Base-by-base conservation (phyloP, 2,329 filamentous ascomycete species). In the Penicillium sp. region DNA sequence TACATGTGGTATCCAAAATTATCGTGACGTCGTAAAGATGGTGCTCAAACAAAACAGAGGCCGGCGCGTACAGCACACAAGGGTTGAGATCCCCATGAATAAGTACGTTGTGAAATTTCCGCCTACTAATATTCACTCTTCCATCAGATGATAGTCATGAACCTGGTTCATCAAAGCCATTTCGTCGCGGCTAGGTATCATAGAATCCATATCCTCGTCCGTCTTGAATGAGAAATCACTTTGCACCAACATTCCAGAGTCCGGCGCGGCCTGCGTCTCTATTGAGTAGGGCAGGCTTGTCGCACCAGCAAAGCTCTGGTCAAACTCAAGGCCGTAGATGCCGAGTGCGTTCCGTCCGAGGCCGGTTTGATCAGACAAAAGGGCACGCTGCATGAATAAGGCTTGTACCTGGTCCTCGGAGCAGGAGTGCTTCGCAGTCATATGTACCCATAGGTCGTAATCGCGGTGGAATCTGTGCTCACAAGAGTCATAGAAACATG, bases 401-500 rank as follows among this genome's bases (percentile, higher is more conserved):
- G 72, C 69, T 27, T 77, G 75, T 16, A 77, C 74, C 46, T 78
- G 74, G 35, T 77, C 75, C 54, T 77, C 75, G 3, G 69, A 66
- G 50, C 69, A 73, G 13, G 64, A 63, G 46, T 82, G 79, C 36
- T 77, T 77, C 54, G 77, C 75, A 58, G 75, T 79, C 74, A 85
- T 77, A 66, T 89, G 86, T 6, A 81, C 73, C 63, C 82, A 81
- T 4, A 87, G 76, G 67, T 88, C 84, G 61, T 84, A 83, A 39
- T 85, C 81, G 47, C 83, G 79, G 58, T 79, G 78, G 74, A 88
- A 88, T 46, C 80, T 79, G 64, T 81, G 76, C n/a, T 74, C 71
- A 67, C 86, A 89, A 6, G 70, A 70, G 3, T 73, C 66, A 19
- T 82, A 69, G 6, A 84, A 69, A 69, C 86, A 89, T 1, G 77